Evolutionary conservation across 768 basidiomycete species (phyloP).

Genomic region (Amanita phalloides): DNA sequence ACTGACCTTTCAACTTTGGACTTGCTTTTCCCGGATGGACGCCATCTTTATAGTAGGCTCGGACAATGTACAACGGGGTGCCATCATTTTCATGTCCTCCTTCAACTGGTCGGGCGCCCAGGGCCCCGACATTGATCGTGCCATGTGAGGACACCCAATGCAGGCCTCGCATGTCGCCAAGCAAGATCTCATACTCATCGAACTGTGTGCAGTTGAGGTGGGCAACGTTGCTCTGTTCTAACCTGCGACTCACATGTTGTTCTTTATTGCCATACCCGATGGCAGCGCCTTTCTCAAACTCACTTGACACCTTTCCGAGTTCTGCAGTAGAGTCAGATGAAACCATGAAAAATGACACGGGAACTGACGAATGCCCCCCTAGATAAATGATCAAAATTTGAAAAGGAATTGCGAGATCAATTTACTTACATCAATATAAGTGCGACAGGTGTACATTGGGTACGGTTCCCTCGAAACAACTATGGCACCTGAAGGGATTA

Average conservation of each 20-base stretch:
- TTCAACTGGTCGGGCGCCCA: conserved; percentile 48
- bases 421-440: conserved; percentile 42
- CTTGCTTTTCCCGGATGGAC: conserved; percentile 59
- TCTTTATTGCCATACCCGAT: conserved; percentile 54
- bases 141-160: conserved; percentile 46
- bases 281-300: conserved; percentile 50
- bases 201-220: conserved; percentile 26
- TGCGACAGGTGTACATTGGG: conserved; percentile 48
- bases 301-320: conserved; percentile 51
- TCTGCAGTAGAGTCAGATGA: conserved; percentile 25
- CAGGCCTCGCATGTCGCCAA: conserved; percentile 47
- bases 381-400: conserved; percentile 2
- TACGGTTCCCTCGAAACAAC: conserved; percentile 43
- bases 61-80: conserved; percentile 47
- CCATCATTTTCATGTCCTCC: conserved; percentile 58
- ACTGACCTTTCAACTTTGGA: conserved; percentile 38
- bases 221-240: neutral
- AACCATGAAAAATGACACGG: neutral
- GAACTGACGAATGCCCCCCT: conserved; percentile 45
- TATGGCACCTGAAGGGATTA: conserved; percentile 50
- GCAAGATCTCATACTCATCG: conserved; percentile 57
- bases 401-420: neutral
- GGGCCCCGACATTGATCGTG: conserved; percentile 27
- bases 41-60: conserved; percentile 40
- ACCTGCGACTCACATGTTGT: conserved; percentile 34